These are phyloP conservation scores for Heliamphora pulchella DNA, from an alignment of 179 eudicot species.

Conservation along the genomic window DNA sequence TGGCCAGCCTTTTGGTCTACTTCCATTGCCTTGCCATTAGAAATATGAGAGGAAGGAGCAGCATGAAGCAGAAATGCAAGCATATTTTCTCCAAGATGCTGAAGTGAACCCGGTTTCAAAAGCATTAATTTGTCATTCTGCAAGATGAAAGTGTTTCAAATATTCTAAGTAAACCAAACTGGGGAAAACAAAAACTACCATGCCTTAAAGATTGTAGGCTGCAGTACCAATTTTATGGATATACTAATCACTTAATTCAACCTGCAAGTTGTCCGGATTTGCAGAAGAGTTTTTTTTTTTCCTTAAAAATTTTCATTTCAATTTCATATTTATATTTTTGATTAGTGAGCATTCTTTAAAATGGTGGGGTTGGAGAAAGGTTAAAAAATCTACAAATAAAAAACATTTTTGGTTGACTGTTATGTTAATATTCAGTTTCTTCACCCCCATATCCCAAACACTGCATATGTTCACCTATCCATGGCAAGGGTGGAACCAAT, in stretches of 20 bases:
- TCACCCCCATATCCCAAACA: background rate
- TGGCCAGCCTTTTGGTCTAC: conserved; percentile 24
- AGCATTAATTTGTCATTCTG: conserved; percentile 94
- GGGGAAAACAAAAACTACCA: background rate
- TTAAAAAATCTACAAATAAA: background rate
- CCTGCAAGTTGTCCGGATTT: background rate
- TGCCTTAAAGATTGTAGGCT: background rate
- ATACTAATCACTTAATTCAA: background rate
- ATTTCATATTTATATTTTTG: background rate
- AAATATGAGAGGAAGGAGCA: conserved; percentile 57
- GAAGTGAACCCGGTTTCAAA: conserved; percentile 83
- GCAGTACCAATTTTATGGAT: background rate
- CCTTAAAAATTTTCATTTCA: background rate
- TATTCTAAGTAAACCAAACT: conserved; percentile 1
- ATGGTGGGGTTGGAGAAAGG: background rate
- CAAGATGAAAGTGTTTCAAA: conserved; percentile 13
- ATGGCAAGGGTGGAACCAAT: background rate
- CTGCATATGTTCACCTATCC: background rate
- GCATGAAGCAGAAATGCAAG: conserved; percentile 71
- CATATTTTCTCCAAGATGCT: conserved; percentile 99
- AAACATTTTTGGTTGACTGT: background rate
- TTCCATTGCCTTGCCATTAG: conserved; percentile 34
- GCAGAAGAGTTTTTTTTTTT: background rate
- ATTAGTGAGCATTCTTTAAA: background rate
- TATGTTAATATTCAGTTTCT: background rate